phyloP scores from a whole-genome alignment of 495 filamentous ascomycete genomes.

The Trichoderma asperelloides region DNA sequence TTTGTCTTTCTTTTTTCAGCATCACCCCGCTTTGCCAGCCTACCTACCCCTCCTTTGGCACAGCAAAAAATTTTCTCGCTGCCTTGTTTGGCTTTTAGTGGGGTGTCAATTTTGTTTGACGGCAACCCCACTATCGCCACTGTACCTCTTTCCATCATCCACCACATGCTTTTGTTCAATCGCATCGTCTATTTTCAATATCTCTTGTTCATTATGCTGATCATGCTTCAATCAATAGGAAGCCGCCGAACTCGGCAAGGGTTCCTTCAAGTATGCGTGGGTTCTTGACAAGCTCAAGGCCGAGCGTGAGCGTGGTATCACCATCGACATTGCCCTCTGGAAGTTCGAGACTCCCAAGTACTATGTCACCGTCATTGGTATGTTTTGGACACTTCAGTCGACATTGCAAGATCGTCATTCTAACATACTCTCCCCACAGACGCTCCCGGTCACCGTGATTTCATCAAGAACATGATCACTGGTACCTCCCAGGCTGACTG shows the following conservation, averaged over 20 bases:
- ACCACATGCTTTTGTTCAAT: conserved; percentile 9
- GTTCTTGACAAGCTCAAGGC: conserved; percentile 99
- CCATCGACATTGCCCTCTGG: conserved; percentile 99
- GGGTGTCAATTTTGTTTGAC: not conserved
- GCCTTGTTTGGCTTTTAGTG: conserved; percentile 4
- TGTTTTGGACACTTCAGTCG: conserved; percentile 18
- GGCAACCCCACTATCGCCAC: not conserved
- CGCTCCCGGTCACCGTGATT: conserved; percentile 99
- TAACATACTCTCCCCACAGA: conserved; percentile 43
- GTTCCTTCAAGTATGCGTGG: conserved; percentile 99
- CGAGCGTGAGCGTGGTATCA: conserved; percentile 99
- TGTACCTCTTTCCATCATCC: not conserved
- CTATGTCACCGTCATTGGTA: conserved; percentile 98
- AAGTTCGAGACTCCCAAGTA: conserved; percentile 99
- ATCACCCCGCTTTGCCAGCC: not conserved
- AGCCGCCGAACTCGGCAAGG: conserved; percentile 78
- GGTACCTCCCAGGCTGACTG: conserved; percentile 99
- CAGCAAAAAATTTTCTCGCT: not conserved
- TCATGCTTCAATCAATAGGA: conserved; percentile 45
- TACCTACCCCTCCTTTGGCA: not conserved
- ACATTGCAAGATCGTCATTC: not conserved
- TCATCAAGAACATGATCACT: conserved; percentile 99
- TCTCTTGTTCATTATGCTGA: not conserved
- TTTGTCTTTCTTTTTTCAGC: not conserved
- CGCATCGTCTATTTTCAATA: not conserved